Evolutionary conservation across 2,329 filamentous ascomycete species (phyloP), one percentile per base, ranked within the genome.

Genomic region (Blastomyces gilchristii): DNA sequence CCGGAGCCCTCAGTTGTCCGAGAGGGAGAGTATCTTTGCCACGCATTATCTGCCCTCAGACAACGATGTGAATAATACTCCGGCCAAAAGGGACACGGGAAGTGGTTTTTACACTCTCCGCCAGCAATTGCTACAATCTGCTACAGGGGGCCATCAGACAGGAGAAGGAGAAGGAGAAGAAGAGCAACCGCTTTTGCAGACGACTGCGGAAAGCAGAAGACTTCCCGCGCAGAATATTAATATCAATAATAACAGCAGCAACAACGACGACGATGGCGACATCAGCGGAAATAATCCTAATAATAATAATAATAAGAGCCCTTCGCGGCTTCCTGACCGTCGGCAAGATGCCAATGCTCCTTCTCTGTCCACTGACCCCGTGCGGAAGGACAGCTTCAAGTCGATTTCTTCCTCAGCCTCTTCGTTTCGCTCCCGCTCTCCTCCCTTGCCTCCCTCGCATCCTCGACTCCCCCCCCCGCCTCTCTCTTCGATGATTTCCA

Each of bases 1-100:
- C 18, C 69, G 76, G 58, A 72, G 71, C 39, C 82, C 83, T 58
- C 83, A 83, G 73, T 76, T 86, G 66, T 83, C 82, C 34, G 84
- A 86, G 72, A 76, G 84, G 68, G 84, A 86, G 72, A 84, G 81
- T 73, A 86, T 86, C 71, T 86, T 85, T 69, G 83, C 84, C 61
- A 85, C 83, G 43, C 83, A 83, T 67, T 86, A 86, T 71, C 74
- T 81, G 0, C 76, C 78, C 64, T 78, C 80, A 62, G 80, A 70
- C 60, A 66, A 72, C 68, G 71, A 71, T 65, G 65, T 71, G 67
- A 75, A 69, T 43, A 74, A 69, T 43, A 66, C 70, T 61, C 67
- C 67, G 53, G 66, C 69, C 31, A 69, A 52, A 41, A 28, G 74
- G 65, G 71, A 72, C 71, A 71, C 68, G 49, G 59, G 43, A 22